These are phyloP conservation scores for Globisporangium ultimum DNA, from an alignment of 352 stramenopile species.

Conservation along the genomic window DNA sequence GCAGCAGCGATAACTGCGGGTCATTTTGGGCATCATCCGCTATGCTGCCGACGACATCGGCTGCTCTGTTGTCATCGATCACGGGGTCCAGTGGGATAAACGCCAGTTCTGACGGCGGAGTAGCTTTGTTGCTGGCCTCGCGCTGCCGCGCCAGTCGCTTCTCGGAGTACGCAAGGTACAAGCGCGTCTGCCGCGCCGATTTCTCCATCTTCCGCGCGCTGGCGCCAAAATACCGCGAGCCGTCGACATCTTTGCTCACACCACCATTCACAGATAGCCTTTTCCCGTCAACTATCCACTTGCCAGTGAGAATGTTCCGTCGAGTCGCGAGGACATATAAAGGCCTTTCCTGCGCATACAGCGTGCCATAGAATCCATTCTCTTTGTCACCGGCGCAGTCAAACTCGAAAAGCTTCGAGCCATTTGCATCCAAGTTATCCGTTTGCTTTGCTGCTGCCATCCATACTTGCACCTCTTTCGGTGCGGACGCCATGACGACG, in stretches of 20 bases:
- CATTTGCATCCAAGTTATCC: not conserved
- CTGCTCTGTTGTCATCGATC: slow-evolving; percentile 16
- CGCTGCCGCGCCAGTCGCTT: slow-evolving; percentile 29
- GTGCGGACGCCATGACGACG: slow-evolving; percentile 1
- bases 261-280: not conserved
- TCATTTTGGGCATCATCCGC: not conserved
- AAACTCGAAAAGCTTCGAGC: slow-evolving; percentile 55
- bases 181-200: slow-evolving; percentile 32
- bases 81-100: slow-evolving; percentile 67
- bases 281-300: slow-evolving; percentile 31
- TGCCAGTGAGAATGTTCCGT: slow-evolving; percentile 38
- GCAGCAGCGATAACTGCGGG: slow-evolving; percentile 18
- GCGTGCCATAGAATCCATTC: slow-evolving; percentile 63
- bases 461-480: slow-evolving; percentile 11
- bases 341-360: slow-evolving; percentile 63
- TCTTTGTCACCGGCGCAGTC: slow-evolving; percentile 63
- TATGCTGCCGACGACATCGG: not conserved
- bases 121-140: not conserved
- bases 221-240: slow-evolving; percentile 44
- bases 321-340: slow-evolving; percentile 57
- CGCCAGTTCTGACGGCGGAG: slow-evolving; percentile 25
- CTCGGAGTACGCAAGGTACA: slow-evolving; percentile 72
- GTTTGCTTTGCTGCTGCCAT: slow-evolving; percentile 3
- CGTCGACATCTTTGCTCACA: slow-evolving; percentile 6
- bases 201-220: slow-evolving; percentile 39